Percentiles rank a stretch among this genome's conserved stretches.
Conservation (phyloP, 1,284 basidiomycete genomes). For the Ustilago loliicola region DNA sequence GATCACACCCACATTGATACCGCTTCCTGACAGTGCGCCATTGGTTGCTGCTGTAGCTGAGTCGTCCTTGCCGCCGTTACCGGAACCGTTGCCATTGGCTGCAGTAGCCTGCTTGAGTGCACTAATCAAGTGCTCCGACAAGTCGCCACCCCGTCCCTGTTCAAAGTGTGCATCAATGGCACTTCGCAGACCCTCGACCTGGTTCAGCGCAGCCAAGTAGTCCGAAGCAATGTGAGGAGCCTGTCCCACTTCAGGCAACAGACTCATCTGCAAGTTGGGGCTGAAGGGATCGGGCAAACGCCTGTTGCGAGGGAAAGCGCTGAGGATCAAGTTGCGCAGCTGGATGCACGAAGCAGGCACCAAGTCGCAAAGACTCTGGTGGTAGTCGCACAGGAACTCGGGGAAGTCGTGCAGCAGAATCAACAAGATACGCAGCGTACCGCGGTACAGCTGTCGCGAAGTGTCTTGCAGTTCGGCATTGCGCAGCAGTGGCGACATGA, state of each 20-base stretch:
- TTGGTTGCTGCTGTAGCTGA: constrained; percentile 13
- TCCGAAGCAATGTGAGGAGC: constrained; percentile 92
- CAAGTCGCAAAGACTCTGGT: constrained; percentile 92
- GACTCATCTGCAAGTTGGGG: constrained; percentile 73
- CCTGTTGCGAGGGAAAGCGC: constrained; percentile 88
- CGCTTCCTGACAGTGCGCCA: constrained; percentile 72
- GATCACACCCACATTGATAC: constrained; percentile 88
- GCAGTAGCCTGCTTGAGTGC: constrained; percentile 27
- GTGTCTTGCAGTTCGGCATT: constrained; percentile 83
- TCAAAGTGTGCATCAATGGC: constrained; percentile 49
- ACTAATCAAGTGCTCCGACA: constrained; percentile 34
- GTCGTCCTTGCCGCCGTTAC: constrained; percentile 28
- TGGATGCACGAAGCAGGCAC: constrained; percentile 95
- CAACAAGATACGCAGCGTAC: constrained; percentile 89
- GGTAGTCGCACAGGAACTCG: constrained; percentile 96
- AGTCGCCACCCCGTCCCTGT: constrained; percentile 19
- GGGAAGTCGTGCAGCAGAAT: constrained; percentile 99
- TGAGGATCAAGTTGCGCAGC: constrained; percentile 94
- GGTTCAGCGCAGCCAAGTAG: constrained; percentile 82
- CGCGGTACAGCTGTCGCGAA: constrained; percentile 90
- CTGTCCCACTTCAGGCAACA: constrained; percentile 87
- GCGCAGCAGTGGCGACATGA: constrained; percentile 90
- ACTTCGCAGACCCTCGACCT: constrained; percentile 72
- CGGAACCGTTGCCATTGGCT: neutral
- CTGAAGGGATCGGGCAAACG: constrained; percentile 85